Evolutionary conservation across 768 basidiomycete genomes (phyloP), one percentile per base, ranked within the genome.

Genomic region (Podaxis carcinomalis): DNA sequence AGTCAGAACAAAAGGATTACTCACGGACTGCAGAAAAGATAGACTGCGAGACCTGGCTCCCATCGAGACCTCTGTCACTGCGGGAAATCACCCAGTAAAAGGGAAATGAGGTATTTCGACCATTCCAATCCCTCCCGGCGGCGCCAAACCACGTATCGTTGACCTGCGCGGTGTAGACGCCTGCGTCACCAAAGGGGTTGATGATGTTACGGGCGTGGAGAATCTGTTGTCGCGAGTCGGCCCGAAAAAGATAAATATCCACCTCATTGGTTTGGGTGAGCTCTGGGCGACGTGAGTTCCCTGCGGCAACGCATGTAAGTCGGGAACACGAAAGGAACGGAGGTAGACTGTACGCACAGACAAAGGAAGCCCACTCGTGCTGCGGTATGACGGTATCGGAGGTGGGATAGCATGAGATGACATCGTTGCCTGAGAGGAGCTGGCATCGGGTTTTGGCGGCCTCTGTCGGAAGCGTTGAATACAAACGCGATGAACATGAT

Each of bases 31-130:
- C 93, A 21, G 74, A 77, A 73, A 95, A 96, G 0, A 84, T 91
- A 11, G 89, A 72, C 67, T 92, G 90, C 6, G 86, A 82, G 2
- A 79, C 72, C 65, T 83, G 79, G 19, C 83, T 82, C 49, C 85
- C 85, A 65, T 85, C 81, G 42, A 91, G 77, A 1, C 77, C 72
- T 50, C 73, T 66, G 64, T 85, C 81, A 51, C 76, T 79, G 51
- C 83, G 80, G n/a, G 86, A 87, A 65, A 95, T 79, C 55, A 92
- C 79, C 81, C 88, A 95, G 74, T 80, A 93, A 67, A 83, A 94
- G 0, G 88, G 86, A 73, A 83, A 92, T 7, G 82, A 75, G 51
- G 83, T 73, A 63, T 87, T 83, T 16, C 74, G 66, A 44, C 81
- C 81, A 50, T 79, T 69, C 75, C 81, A 87, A 2, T 72, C 65